phyloP scores from a whole-genome alignment of 2,329 filamentous ascomycete species.

The Periconia digitata region DNA sequence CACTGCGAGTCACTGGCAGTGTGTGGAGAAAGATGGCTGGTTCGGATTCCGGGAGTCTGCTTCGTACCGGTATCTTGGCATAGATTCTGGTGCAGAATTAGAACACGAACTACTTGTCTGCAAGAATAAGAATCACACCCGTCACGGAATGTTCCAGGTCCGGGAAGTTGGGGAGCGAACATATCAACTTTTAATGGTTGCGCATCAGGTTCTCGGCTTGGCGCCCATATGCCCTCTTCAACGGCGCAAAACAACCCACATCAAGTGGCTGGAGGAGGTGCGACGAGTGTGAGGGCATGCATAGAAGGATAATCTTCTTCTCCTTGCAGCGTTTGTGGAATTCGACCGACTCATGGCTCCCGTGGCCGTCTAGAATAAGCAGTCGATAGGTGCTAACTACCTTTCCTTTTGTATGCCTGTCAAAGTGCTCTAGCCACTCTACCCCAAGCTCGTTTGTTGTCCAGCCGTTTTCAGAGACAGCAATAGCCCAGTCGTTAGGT shows the following conservation, averaged over 20 bases:
- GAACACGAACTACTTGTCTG: too few relatives aligned
- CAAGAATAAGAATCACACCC: background rate
- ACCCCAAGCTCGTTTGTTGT: conserved; percentile 37
- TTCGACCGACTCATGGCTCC: conserved; percentile 26
- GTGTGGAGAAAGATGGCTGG: too few relatives aligned
- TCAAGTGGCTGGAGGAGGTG: conserved; percentile 44
- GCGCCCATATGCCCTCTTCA: conserved; percentile 34
- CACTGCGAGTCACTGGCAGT: too few relatives aligned
- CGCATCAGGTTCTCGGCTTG: background rate
- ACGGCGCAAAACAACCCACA: conserved; percentile 38
- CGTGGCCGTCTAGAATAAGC: conserved; percentile 33
- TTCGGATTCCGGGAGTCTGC: too few relatives aligned
- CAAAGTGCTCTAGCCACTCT: conserved; percentile 39
- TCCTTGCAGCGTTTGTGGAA: conserved; percentile 8
- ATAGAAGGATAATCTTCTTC: conserved; percentile 11
- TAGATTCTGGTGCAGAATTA: too few relatives aligned
- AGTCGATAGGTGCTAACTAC: background rate
- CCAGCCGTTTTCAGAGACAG: conserved; percentile 32
- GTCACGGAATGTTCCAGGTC: background rate
- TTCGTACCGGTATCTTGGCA: too few relatives aligned
- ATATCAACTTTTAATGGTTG: background rate
- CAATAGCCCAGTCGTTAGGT: conserved; percentile 28
- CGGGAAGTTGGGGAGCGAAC: background rate
- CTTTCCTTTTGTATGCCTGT: conserved; percentile 33
- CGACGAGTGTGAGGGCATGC: conserved; percentile 26